Evolutionary conservation across 345 rosid genomes (phyloP), one percentile per base, ranked within the genome.

Genomic region (Moringa oleifera): DNA sequence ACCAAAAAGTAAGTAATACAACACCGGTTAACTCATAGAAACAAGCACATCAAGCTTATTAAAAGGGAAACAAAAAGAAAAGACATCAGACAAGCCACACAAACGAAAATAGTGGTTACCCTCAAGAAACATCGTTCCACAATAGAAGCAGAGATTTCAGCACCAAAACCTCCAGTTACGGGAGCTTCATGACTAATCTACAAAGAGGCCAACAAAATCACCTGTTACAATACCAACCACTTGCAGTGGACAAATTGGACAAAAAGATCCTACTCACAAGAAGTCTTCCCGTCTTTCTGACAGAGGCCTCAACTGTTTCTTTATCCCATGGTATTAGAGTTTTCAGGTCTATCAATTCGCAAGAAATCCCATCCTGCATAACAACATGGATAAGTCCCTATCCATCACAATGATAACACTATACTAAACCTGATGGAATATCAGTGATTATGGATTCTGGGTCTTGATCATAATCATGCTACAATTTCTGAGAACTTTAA

Each of bases 121-220:
- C 87, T 73, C 75, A 81, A 71, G 80, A 91, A 91, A 77, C 96
- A 86, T 58, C 87, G 79, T 57, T 91, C 96, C n/a, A 91, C 63
- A 20, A 88, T 81, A 25, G 95, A 79, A 33, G 94, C 91, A 25
- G 96, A 75, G 64, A 88, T 91, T 78, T 91, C 94, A 37, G 96
- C 96, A 12, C 98, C 98, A 71, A 88, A 88, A 41, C 96, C 97
- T 76, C 98, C 96, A 0, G 95, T 92, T 2, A 89, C 77, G 0
- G 96, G 98, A 64, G 96, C 95, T 73, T 92, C 96, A 67, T 87
- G 96, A 73, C 96, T 92, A 62, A 92, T 77, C 96, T 92, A 74
- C 78, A 77, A 46, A 54, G 7, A 61, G 22, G 33, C 37, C 54
- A 67, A 41, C 52, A 50, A 69, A 4, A 59, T 51, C 23, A 65